Percentiles rank a stretch among this genome's conserved stretches.
phyloP scores from a whole-genome alignment of 1,139 yeast species.

The Taphrina communis region DNA sequence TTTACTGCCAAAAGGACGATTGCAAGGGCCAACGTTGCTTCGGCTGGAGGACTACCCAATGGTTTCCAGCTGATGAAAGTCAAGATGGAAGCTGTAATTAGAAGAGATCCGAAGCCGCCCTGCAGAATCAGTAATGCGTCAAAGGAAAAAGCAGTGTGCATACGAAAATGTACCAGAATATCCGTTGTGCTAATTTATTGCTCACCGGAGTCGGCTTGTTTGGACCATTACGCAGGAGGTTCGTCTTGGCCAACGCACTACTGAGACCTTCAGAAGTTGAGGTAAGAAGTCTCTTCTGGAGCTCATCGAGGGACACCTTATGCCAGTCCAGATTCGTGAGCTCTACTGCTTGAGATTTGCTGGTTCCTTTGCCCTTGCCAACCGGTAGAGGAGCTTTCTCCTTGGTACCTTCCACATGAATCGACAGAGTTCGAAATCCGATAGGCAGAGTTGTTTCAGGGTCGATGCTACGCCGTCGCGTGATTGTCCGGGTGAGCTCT shows the following conservation, averaged over 20 bases:
- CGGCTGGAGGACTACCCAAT: slow-evolving; percentile 60
- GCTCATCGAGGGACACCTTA: slow-evolving; percentile 48
- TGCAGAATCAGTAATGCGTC: slow-evolving; percentile 56
- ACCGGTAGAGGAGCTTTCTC: slow-evolving; percentile 25
- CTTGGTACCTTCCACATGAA: slow-evolving; percentile 40
- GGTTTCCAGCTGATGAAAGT: slow-evolving; percentile 61
- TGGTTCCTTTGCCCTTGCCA: slow-evolving; percentile 12
- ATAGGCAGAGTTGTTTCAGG: slow-evolving; percentile 42
- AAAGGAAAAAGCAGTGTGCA: slow-evolving; percentile 53
- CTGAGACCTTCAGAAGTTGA: slow-evolving; percentile 51
- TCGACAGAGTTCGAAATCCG: slow-evolving; percentile 42
- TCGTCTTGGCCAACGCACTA: slow-evolving; percentile 48
- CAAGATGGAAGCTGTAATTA: slow-evolving; percentile 58
- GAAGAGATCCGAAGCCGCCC: slow-evolving; percentile 61
- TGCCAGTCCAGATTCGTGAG: slow-evolving; percentile 52
- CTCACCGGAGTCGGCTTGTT: slow-evolving; percentile 48
- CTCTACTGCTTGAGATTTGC: slow-evolving; percentile 42
- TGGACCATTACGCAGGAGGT: slow-evolving; percentile 51
- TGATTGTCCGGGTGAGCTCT: slow-evolving; percentile 22
- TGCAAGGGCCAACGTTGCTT: slow-evolving; percentile 59
- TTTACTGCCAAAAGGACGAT: slow-evolving; percentile 57
- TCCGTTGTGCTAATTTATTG: slow-evolving; percentile 23
- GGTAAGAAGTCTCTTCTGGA: slow-evolving; percentile 50
- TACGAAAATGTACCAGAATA: slow-evolving; percentile 36
- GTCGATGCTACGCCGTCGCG: slow-evolving; percentile 34